Evolutionary conservation across 2,329 filamentous ascomycete genomes (phyloP), one percentile per base, ranked within the genome.

Genomic region (Calonectria pauciramosa): DNA sequence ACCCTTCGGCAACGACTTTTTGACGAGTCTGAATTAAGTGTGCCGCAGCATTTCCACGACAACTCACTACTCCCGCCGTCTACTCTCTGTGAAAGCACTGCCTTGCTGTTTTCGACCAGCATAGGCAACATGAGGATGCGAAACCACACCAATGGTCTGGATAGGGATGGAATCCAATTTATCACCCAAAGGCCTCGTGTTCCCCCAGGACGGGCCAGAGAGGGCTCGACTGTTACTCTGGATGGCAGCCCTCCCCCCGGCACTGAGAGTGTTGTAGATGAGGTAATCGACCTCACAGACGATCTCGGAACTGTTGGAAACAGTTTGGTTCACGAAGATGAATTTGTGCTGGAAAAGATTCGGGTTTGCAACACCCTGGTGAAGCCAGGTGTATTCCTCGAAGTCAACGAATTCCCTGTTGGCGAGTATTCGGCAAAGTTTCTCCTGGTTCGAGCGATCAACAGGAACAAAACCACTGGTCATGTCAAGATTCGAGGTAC

Each of bases 401-500:
- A 85, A 49, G 72, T 86, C 2, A 41, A 67, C 9, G 30, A 77
- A 16, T 78, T 78, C 10, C 34, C 49, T 1, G 44, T 82, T 8
- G 82, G 81, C 6, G 67, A 72, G 1, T 81, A 81, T 47, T 67
- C 74, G 2, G 78, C 87, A 7, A 59, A 84, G 2, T 86, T 85
- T 69, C 82, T 90, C 34, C 78, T 86, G 72, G 87, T 91, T 80
- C 85, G 85, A 59, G 75, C 79, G 1, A 87, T 91, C 49, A 82
- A 88, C 26, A 77, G 84, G 32, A 65, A 81, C 36, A 52, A n/a
- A 18, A 14, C 38, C 0, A 67, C 68, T 0, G 80, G 82, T 0
- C 68, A 79, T 0, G 67, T 81, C n/a, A 78, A 77, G 1, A 75
- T 89, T 10, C 83, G 86, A 1, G 88, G 88, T 0, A 75, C 84